phyloP scores from a whole-genome alignment of 257 asterid species.

The Cynanchum wilfordii region DNA sequence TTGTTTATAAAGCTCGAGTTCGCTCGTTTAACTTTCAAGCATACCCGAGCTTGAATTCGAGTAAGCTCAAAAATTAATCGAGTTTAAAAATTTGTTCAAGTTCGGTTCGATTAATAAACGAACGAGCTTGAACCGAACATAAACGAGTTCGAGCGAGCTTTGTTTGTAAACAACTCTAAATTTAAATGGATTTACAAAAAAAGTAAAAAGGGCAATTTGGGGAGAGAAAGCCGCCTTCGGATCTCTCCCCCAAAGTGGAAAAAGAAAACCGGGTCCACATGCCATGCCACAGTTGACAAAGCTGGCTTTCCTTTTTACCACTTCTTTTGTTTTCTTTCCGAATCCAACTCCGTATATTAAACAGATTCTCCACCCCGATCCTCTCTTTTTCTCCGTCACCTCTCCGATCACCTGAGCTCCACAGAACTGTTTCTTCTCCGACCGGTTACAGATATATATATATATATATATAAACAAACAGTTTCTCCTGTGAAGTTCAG shows the following conservation, averaged over 20 bases:
- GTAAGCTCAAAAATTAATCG: too few relatives aligned
- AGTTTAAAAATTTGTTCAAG: too few relatives aligned
- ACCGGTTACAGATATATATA: neutral
- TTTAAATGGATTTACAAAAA: too few relatives aligned
- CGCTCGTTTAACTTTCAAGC: too few relatives aligned
- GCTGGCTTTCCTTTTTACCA: conserved; percentile 1
- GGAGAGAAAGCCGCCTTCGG: neutral
- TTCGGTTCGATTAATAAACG: too few relatives aligned
- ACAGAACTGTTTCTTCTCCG: neutral
- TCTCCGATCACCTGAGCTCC: conserved; percentile 27
- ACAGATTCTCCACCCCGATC: neutral
- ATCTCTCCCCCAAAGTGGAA: too few relatives aligned
- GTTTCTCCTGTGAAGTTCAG: neutral
- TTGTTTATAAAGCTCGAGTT: too few relatives aligned
- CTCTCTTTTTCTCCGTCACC: conserved; percentile 56
- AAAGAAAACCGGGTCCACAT: neutral
- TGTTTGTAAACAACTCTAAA: too few relatives aligned
- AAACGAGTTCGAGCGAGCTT: too few relatives aligned
- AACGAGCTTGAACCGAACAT: too few relatives aligned
- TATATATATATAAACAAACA: neutral
- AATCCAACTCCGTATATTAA: neutral
- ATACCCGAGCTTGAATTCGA: too few relatives aligned
- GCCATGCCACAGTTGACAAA: neutral
- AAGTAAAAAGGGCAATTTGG: conserved; percentile 3
- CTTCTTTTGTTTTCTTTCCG: neutral